A percentile compares a stretch with the other conserved stretches of the same genome.
phyloP scores from a whole-genome alignment of 1,284 basidiomycete species.

The Schizophyllum amplum region DNA sequence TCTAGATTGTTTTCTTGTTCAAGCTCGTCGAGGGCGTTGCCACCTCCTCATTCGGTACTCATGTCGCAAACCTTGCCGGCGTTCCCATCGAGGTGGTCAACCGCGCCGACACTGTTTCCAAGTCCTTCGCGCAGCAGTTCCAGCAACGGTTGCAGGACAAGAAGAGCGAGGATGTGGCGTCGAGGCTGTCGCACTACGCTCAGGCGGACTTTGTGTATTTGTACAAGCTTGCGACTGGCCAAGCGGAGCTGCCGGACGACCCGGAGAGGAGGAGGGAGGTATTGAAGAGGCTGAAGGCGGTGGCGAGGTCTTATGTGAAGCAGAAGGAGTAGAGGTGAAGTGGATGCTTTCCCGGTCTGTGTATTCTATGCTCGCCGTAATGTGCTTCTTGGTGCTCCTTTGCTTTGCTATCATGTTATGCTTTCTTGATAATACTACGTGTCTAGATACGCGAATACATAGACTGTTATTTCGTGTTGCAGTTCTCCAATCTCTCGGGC shows the following conservation, averaged over 20 bases:
- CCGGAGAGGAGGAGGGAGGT: conserved; percentile 42
- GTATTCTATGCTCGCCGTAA: background rate
- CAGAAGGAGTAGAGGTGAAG: background rate
- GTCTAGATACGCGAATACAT: too few species aligned
- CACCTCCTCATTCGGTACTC: conserved; percentile 87
- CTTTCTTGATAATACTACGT: background rate
- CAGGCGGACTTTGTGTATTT: conserved; percentile 88
- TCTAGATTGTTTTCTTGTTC: conserved; percentile 86
- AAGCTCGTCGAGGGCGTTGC: conserved; percentile 87
- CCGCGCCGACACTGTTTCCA: conserved; percentile 81
- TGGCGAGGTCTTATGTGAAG: conserved; percentile 19
- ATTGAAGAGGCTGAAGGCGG: conserved; percentile 44
- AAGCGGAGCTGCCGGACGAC: conserved; percentile 42
- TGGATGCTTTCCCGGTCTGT: too few species aligned
- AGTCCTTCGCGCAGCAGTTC: conserved; percentile 83
- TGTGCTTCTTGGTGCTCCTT: background rate
- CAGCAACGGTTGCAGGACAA: conserved; percentile 65
- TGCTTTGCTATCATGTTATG: background rate
- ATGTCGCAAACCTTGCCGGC: conserved; percentile 83
- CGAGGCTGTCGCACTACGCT: conserved; percentile 63
- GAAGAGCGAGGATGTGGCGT: conserved; percentile 45
- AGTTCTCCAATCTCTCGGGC: too few species aligned
- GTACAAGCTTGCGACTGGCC: conserved; percentile 46
- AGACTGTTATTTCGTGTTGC: too few species aligned
- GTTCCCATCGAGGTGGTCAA: conserved; percentile 77